Evolutionary conservation across 306 rosid species (phyloP).

Genomic region (Pterocarpus macrocarpus): DNA sequence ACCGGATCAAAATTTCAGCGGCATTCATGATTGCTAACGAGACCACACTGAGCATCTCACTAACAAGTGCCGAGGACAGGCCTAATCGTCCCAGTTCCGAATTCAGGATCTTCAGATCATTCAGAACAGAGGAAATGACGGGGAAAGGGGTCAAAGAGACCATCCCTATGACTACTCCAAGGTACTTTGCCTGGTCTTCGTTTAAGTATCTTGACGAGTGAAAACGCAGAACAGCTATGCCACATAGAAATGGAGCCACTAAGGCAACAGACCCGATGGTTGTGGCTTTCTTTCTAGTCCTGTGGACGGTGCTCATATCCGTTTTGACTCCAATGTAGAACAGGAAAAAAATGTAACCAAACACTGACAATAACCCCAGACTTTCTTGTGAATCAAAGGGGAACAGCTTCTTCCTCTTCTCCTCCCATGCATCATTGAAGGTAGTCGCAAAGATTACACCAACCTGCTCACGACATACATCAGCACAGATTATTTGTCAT

Average conservation of each 20-base stretch:
- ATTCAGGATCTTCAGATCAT: conserved; percentile 67
- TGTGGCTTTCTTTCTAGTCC: conserved; percentile 51
- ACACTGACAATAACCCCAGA: conserved; percentile 53
- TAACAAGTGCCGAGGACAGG: conserved; percentile 60
- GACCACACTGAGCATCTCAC: conserved; percentile 52
- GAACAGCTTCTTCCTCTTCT: conserved; percentile 36
- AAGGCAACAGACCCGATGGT: conserved; percentile 49
- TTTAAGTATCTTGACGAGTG: not conserved
- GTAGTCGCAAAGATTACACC: conserved; percentile 43
- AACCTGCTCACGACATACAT: conserved; percentile 33
- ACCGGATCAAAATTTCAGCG: not conserved
- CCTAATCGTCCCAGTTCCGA: conserved; percentile 72
- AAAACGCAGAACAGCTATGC: conserved; percentile 5
- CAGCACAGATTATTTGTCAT: not conserved
- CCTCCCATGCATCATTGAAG: not conserved
- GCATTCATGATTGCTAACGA: not conserved
- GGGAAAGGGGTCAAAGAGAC: conserved; percentile 58
- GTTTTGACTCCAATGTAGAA: conserved; percentile 76
- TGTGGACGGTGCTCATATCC: conserved; percentile 57
- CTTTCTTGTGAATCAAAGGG: conserved; percentile 54
- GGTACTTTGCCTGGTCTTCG: not conserved
- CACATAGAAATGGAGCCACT: conserved; percentile 53
- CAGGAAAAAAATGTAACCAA: conserved; percentile 66
- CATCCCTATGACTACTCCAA: conserved; percentile 24
- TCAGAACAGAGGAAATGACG: conserved; percentile 56